Evolutionary conservation across 768 basidiomycete genomes (phyloP), one percentile per base, ranked within the genome.

Genomic region (Cubamyces lactineus): DNA sequence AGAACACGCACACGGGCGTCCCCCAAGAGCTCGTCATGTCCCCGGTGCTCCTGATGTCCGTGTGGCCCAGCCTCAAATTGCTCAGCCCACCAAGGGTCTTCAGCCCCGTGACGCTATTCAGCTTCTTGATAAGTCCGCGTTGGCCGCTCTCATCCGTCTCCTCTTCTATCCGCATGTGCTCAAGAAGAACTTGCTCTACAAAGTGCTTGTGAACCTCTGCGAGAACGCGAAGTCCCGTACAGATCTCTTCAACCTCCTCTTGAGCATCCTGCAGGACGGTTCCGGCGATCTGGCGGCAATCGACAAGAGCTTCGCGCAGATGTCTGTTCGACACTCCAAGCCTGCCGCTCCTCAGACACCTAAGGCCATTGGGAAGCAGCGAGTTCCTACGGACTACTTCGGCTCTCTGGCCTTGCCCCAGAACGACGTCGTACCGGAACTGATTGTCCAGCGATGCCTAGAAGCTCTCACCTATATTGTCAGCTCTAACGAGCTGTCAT

Each of bases 161-260:
- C 83, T 99, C 21, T 99, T 99, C 82, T 97, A 94, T 82, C 97
- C 97, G 4, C 93, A 97, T 66, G 88, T 94, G 21, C 79, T 93
- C 62, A 87, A 86, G 76, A 95, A 94, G 77, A 89, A 84, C 51
- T 76, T 91, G 23, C 81, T 99, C 13, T 92, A 94, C 73, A 91
- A 89, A 70, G 88, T 97, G 1, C 86, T 99, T 39, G 88, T 94
- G 65, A 96, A 98, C 72, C 81, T 99, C 8, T 99, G 95, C 77
- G 96, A 98, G 77, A 99, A 99, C 72, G 79, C 86, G 2, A 92
- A 90, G 70, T 95, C 96, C 0, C 84, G 97, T 19, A 87, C 86
- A 5, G 97, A 99, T 67, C 80, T 98, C 23, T 92, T 99, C 81
- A 97, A 96, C 70, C 83, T 98, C 15, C 84, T 99, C 21, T 82